Evolutionary conservation across 177 flowering plant genomes (phyloP), one percentile per base, ranked within the genome.

Genomic region (Vitis hybrid): DNA sequence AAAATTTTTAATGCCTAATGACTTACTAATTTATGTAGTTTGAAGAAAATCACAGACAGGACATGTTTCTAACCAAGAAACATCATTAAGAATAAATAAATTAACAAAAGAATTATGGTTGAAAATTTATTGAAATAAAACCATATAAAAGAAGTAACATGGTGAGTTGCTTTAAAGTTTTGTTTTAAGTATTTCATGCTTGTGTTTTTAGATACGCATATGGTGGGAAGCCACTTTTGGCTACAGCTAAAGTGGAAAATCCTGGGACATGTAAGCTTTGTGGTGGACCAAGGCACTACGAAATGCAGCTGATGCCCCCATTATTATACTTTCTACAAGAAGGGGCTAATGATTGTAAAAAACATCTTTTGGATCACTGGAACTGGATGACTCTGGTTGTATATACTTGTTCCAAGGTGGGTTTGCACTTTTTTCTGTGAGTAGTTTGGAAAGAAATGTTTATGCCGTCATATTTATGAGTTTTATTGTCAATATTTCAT

Each of bases 261-360:
- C 87, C 90, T 14, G 87, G 84, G 61, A 70, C 18, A 15, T 94
- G 98, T 74, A 64, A 30, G 58, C 75, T 71, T 18, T 95, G 99
- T 78, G 92, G 97, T 71, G 90, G 74, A 50, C 53, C 84, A 54
- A 82, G 91, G 76, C 87, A 80, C 48, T 95, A 76, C 69, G 98
- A 95, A 63, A 78, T 95, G 95, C 99, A 95, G 85, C 77, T 95
- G 66, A 95, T 95, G 98, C 89, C 98, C 10, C 91, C 91, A 4
- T 57, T 93, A 24, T 68, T 91, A 67, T 92, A 85, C 79, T 95
- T 89, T 81, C 84, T 95, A 59, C 89, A 73, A 30, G 88, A 93
- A 77, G 88, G 77, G 11, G 75, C 85, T 65, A 78, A 78, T 57
- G 83, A 74, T 71, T 21, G 60, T 57, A 81, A 75, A 15, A 81